A percentile compares a stretch with the other conserved stretches of the same genome.
These are phyloP conservation scores for Solanum chaucha DNA, from an alignment of 257 asterid species.

Conservation along the genomic window DNA sequence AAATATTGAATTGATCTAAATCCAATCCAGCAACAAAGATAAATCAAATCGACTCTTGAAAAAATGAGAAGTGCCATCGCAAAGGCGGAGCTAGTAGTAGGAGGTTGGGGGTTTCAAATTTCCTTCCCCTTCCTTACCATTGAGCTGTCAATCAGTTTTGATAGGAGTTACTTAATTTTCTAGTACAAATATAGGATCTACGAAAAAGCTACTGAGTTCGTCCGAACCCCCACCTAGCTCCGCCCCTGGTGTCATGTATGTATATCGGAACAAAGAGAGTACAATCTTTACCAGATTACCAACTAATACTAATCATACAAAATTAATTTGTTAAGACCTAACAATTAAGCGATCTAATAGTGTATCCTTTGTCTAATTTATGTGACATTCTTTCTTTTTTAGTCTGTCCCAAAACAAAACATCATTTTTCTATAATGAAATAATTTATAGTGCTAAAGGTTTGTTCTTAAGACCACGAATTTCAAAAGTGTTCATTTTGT, in stretches of 20 bases:
- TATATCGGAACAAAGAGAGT: not conserved
- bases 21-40: not conserved
- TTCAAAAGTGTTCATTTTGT: not conserved
- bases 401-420: not conserved
- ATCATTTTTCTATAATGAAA: not conserved
- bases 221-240: too few relatives aligned
- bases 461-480: not conserved
- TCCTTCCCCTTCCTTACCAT: too few relatives aligned
- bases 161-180: too few relatives aligned
- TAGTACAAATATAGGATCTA: too few relatives aligned
- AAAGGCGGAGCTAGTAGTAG: too few relatives aligned
- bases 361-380: not conserved
- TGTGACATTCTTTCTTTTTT: rapidly evolving
- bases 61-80: not conserved
- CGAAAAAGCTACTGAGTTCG: rapidly evolving
- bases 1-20: not conserved
- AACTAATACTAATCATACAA: not conserved
- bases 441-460: not conserved
- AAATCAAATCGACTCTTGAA: not conserved
- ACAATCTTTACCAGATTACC: not conserved
- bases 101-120: too few relatives aligned
- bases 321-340: not conserved
- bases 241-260: not conserved
- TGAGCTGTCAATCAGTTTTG: too few relatives aligned
- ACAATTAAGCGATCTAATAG: not conserved